These are phyloP conservation scores for Arbutus unedo DNA, from an alignment of 148 eudicot species.

Conservation along the genomic window DNA sequence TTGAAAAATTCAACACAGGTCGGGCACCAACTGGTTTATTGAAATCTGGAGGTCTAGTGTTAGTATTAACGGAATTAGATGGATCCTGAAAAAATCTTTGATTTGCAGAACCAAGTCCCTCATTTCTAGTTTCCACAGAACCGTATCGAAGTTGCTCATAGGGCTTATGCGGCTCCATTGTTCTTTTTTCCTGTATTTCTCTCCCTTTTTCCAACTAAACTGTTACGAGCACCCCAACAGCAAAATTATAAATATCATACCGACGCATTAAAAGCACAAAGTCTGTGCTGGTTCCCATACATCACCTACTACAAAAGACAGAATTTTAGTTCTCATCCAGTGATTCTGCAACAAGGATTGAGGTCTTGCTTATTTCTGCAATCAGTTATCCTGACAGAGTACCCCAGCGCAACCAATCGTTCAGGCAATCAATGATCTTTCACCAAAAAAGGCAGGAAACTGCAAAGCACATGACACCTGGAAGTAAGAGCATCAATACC, in stretches of 20 bases:
- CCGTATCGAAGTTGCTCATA: conserved; percentile 41
- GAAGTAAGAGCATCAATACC: neutral
- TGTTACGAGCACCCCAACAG: neutral
- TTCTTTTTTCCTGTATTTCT: conserved; percentile 28
- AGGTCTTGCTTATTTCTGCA: neutral
- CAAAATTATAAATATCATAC: neutral
- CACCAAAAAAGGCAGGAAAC: neutral
- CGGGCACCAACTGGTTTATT: conserved; percentile 25
- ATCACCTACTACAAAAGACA: conserved; percentile 4
- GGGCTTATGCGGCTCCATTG: conserved; percentile 45
- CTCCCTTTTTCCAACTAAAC: conserved; percentile 23
- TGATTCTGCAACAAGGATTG: conserved; percentile 4
- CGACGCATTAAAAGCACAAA: conserved; percentile 1
- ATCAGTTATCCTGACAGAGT: neutral
- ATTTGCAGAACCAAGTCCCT: conserved; percentile 48
- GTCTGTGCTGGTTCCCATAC: conserved; percentile 7
- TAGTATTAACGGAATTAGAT: conserved; percentile 50
- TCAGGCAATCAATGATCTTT: conserved; percentile 8
- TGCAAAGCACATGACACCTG: conserved; percentile 2
- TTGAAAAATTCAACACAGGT: conserved; percentile 34
- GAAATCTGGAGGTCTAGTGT: conserved; percentile 46
- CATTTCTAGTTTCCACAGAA: conserved; percentile 44
- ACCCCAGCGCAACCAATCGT: neutral
- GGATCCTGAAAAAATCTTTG: conserved; percentile 67
- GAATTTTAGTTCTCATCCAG: conserved; percentile 2